Conservation (phyloP, 2,329 filamentous ascomycete genomes). For the Cladosporium sp. region DNA sequence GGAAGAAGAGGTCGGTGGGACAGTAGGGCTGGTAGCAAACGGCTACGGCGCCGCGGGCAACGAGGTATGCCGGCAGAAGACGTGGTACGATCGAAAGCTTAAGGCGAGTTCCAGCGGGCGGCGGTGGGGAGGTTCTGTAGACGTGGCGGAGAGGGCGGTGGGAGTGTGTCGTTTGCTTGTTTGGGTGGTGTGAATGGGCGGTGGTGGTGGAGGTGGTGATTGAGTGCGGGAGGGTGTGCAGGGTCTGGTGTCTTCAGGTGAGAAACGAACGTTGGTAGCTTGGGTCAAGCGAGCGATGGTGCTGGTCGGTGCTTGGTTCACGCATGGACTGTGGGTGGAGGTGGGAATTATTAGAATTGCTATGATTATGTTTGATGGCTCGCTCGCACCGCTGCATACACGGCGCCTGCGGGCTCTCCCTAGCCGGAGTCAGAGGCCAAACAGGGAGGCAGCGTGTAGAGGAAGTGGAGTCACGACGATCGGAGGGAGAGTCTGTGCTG, state of each 20-base stretch:
- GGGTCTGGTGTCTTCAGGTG: constrained; percentile 16
- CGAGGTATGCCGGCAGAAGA: background rate
- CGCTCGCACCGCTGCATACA: background rate
- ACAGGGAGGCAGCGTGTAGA: constrained; percentile 10
- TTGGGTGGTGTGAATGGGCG: background rate
- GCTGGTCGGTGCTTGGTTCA: constrained; percentile 5
- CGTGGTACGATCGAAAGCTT: constrained; percentile 13
- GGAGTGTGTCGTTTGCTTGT: background rate
- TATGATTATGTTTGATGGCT: constrained; percentile 5
- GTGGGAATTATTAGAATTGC: background rate
- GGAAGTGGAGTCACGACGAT: constrained; percentile 15
- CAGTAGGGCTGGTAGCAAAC: constrained; percentile 6
- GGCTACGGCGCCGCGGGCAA: constrained; percentile 4
- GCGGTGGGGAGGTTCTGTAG: background rate
- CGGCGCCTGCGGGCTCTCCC: constrained; percentile 13
- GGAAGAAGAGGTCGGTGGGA: background rate
- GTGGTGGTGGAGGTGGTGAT: background rate
- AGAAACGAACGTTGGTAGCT: constrained; percentile 11
- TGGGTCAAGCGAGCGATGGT: constrained; percentile 14
- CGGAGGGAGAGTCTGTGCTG: constrained; percentile 4
- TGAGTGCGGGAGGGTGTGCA: background rate
- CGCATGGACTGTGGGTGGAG: constrained; percentile 12
- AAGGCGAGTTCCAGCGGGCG: background rate
- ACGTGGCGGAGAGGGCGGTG: background rate
- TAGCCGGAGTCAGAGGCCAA: constrained; percentile 11